Evolutionary conservation across 2,329 filamentous ascomycete genomes (phyloP).

Genomic region (Colletotrichum tamarilloi): DNA sequence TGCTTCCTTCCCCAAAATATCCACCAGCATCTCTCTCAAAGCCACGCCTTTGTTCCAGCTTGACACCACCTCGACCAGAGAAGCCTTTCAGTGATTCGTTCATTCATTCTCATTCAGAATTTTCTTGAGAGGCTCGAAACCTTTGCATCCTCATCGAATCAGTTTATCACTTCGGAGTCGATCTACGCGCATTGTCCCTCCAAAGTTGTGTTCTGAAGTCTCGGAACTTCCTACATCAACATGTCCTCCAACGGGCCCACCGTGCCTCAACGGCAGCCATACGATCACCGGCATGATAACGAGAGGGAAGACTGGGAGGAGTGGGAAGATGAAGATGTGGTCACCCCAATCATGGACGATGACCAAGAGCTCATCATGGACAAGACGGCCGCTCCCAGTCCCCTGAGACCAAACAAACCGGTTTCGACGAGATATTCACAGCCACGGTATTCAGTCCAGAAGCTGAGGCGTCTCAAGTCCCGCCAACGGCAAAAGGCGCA

Average conservation of each 20-base stretch:
- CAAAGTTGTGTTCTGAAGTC: not conserved
- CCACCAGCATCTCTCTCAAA: not conserved
- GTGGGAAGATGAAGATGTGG: conserved; percentile 61
- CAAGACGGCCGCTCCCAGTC: conserved; percentile 30
- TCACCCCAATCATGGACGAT: conserved; percentile 52
- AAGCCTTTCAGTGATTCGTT: not conserved
- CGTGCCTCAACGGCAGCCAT: not conserved
- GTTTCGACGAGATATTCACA: conserved; percentile 27
- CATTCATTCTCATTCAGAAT: not conserved
- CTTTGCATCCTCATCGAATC: not conserved
- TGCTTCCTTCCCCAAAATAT: conserved; percentile 8
- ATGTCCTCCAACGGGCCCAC: conserved; percentile 18
- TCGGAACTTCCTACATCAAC: not conserved
- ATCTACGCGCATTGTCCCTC: not conserved
- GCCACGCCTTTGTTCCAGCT: conserved; percentile 1
- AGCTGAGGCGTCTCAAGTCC: conserved; percentile 63
- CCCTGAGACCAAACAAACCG: conserved; percentile 23
- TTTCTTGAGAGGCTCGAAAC: not conserved
- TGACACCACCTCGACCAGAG: conserved; percentile 24
- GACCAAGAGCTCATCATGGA: conserved; percentile 47
- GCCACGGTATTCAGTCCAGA: conserved; percentile 51
- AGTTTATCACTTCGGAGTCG: not conserved
- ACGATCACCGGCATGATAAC: not conserved
- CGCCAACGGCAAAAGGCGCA: conserved; percentile 70
- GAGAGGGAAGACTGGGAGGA: conserved; percentile 62